A percentile compares a stretch with the other conserved stretches of the same genome.
These are phyloP conservation scores for Trichoderma endophyticum DNA, from an alignment of 2,329 filamentous ascomycete species.

Conservation along the genomic window DNA sequence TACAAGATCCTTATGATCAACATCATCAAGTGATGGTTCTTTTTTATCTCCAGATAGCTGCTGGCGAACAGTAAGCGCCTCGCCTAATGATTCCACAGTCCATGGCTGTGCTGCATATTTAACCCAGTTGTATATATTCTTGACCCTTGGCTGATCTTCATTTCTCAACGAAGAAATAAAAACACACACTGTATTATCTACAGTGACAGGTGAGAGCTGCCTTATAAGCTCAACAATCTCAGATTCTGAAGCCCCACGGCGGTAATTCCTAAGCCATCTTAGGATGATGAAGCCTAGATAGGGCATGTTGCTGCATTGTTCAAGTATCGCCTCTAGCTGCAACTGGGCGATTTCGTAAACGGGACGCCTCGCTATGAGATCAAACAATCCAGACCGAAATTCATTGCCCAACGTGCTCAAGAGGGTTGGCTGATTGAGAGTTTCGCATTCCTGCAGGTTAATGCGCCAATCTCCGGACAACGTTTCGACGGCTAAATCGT, in stretches of 20 bases:
- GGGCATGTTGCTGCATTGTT: neutral
- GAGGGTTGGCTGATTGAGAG: too few relatives aligned
- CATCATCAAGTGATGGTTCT: neutral
- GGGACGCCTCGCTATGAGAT: neutral
- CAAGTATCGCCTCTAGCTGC: neutral
- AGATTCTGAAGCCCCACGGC: neutral
- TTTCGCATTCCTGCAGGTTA: neutral
- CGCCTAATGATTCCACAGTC: too few relatives aligned
- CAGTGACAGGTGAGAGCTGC: neutral
- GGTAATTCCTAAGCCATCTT: neutral
- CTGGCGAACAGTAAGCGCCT: neutral
- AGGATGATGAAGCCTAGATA: neutral
- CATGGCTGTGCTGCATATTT: too few relatives aligned
- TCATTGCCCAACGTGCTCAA: too few relatives aligned
- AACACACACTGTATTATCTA: neutral
- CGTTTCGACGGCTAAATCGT: neutral
- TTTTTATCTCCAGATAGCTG: too few relatives aligned
- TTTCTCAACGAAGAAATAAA: neutral
- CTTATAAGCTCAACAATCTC: neutral
- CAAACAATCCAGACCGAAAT: neutral
- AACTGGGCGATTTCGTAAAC: neutral
- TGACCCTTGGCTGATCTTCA: neutral
- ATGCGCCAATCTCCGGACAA: neutral
- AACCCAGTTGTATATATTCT: neutral
- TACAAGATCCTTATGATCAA: accelerated